These are phyloP conservation scores for Neonectria sp. DNA, from an alignment of 2,329 filamentous ascomycete genomes.

Conservation along the genomic window DNA sequence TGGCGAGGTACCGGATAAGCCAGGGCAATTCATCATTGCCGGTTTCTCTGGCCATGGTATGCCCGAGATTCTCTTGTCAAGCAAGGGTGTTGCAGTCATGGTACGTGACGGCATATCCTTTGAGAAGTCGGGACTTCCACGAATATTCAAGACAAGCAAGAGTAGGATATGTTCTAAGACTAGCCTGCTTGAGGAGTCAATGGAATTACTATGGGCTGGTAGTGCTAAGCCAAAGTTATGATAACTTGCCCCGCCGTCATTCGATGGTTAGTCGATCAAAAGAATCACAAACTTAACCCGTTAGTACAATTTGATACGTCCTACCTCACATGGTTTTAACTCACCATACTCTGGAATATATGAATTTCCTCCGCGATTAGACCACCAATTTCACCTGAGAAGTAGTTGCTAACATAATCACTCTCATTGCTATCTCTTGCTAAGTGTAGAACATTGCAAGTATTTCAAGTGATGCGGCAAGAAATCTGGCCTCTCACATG, in stretches of 20 bases:
- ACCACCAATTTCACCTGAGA: too few species aligned
- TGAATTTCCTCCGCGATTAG: too few species aligned
- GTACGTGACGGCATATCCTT: slow-evolving; percentile 50
- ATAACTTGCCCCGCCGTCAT: not conserved
- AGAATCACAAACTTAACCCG: too few species aligned
- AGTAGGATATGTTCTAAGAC: slow-evolving; percentile 43
- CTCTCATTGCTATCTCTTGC: too few species aligned
- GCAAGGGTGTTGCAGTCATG: slow-evolving; percentile 61
- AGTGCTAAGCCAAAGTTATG: slow-evolving; percentile 13
- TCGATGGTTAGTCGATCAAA: too few species aligned
- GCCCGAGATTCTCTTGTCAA: slow-evolving; percentile 59
- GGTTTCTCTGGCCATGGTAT: slow-evolving; percentile 68
- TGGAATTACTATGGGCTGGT: slow-evolving; percentile 16
- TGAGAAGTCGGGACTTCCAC: slow-evolving; percentile 55
- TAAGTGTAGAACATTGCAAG: too few species aligned
- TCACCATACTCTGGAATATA: too few species aligned
- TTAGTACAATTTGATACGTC: too few species aligned
- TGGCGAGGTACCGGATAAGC: slow-evolving; percentile 53
- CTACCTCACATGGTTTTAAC: too few species aligned
- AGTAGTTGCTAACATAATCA: too few species aligned
- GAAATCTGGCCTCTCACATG: too few species aligned
- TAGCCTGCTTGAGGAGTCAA: slow-evolving; percentile 11
- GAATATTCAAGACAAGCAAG: slow-evolving; percentile 52
- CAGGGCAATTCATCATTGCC: slow-evolving; percentile 59
- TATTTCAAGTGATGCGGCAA: too few species aligned